Conservation (phyloP, 805 yeast species). For the Komagataella pseudopastoris region DNA sequence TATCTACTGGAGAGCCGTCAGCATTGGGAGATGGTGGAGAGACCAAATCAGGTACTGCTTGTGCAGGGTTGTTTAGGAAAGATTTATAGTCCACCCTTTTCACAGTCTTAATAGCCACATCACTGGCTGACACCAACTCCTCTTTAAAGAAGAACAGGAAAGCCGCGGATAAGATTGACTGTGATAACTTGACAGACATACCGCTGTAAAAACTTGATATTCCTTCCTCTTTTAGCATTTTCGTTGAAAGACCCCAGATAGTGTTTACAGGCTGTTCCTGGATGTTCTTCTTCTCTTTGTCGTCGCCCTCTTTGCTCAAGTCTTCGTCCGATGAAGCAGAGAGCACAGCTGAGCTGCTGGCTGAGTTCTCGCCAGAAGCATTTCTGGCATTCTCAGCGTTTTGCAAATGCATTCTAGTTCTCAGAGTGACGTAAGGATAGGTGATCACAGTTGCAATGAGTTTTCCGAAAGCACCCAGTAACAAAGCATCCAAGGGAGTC, state of each 20-base stretch:
- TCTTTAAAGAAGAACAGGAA: slow-evolving; percentile 86
- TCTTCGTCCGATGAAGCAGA: slow-evolving; percentile 2
- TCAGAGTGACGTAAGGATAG: slow-evolving; percentile 83
- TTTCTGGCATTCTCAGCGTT: slow-evolving; percentile 9
- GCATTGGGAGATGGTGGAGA: not conserved
- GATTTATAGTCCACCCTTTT: slow-evolving; percentile 7
- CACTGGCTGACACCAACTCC: slow-evolving; percentile 52
- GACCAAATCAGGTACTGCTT: not conserved
- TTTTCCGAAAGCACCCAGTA: slow-evolving; percentile 84
- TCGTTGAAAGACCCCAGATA: slow-evolving; percentile 36
- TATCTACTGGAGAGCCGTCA: not conserved
- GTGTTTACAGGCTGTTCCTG: slow-evolving; percentile 10
- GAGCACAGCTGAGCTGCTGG: slow-evolving; percentile 1
- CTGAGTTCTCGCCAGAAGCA: not conserved
- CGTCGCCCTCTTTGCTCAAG: slow-evolving; percentile 10
- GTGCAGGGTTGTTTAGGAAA: not conserved
- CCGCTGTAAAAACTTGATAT: slow-evolving; percentile 72
- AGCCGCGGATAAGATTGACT: slow-evolving; percentile 80
- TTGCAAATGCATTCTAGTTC: slow-evolving; percentile 76
- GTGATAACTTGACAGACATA: slow-evolving; percentile 62
- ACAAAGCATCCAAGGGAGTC: slow-evolving; percentile 65
- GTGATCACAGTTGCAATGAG: slow-evolving; percentile 80
- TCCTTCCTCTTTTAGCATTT: slow-evolving; percentile 61
- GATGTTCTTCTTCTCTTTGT: slow-evolving; percentile 9
- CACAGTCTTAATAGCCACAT: slow-evolving; percentile 30